phyloP scores from a whole-genome alignment of 1,139 yeast genomes.

The Candida albicans region DNA sequence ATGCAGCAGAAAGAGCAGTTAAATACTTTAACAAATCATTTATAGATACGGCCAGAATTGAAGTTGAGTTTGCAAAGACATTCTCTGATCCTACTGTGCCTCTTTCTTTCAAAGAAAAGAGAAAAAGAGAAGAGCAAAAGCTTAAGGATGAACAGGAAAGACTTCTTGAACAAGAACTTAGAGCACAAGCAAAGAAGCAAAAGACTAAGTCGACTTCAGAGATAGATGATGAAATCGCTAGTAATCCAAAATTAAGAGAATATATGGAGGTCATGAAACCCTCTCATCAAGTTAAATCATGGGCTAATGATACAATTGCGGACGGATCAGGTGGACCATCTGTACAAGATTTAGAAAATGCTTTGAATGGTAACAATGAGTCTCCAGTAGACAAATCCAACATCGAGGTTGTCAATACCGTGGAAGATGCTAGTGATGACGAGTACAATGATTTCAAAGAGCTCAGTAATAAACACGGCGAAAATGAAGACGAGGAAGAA shows the following conservation, averaged over 20 bases:
- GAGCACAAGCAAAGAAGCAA: conserved; percentile 23
- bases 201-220: conserved; percentile 24
- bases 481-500: conserved; percentile 18
- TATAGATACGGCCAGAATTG: conserved; percentile 78
- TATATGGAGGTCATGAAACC: conserved; percentile 84
- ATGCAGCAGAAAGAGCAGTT: conserved; percentile 80
- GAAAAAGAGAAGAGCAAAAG: conserved; percentile 54
- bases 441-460: conserved; percentile 59
- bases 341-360: conserved; percentile 40
- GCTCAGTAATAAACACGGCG: conserved; percentile 24
- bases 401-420: conserved; percentile 29
- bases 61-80: conserved; percentile 80
- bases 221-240: conserved; percentile 58
- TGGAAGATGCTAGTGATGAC: conserved; percentile 60
- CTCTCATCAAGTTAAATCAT: conserved; percentile 58
- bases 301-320: conserved; percentile 73
- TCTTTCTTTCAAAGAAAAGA: conserved; percentile 65
- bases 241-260: conserved; percentile 72
- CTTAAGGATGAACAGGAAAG: conserved; percentile 57
- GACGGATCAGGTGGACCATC: conserved; percentile 56
- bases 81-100: conserved; percentile 83
- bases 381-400: conserved; percentile 12
- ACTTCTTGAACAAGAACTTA: conserved; percentile 45
- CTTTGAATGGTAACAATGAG: conserved; percentile 30
- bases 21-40: conserved; percentile 73